Percentiles rank a stretch among this genome's conserved stretches.
Evolutionary conservation across 1,139 yeast species (phyloP).

Genomic region (Kluyveromyces sp.): DNA sequence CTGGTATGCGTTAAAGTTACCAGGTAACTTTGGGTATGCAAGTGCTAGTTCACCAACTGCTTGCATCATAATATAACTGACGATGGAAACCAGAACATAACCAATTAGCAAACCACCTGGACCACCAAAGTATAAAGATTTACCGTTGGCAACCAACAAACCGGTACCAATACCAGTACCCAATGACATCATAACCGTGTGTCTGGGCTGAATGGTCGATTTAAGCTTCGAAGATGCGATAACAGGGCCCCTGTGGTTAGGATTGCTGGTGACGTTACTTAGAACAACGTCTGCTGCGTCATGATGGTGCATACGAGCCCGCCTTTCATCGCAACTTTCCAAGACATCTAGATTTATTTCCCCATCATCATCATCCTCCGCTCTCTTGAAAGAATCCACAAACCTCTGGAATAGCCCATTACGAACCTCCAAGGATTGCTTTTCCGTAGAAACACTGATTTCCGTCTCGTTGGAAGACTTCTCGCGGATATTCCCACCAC

Average conservation of each 20-base stretch:
- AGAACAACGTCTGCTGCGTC: not conserved
- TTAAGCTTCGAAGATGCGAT: conserved; percentile 28
- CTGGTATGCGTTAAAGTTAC: conserved; percentile 66
- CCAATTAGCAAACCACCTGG: conserved; percentile 71
- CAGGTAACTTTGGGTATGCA: conserved; percentile 63
- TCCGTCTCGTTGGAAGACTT: not conserved
- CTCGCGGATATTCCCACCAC: not conserved
- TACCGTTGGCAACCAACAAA: conserved; percentile 65
- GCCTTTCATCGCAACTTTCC: not conserved
- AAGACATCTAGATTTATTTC: not conserved
- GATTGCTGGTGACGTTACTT: not conserved
- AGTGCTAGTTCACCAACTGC: conserved; percentile 80
- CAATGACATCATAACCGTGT: conserved; percentile 62
- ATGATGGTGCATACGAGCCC: not conserved
- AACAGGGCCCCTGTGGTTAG: not conserved
- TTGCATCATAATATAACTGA: conserved; percentile 67
- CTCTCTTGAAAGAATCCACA: conserved; percentile 13
- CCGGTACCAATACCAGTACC: conserved; percentile 86
- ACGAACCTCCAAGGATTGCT: not conserved
- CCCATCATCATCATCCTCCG: conserved; percentile 4
- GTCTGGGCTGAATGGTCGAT: conserved; percentile 42
- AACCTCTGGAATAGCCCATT: conserved; percentile 5
- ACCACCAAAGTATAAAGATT: conserved; percentile 59
- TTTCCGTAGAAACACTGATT: not conserved
- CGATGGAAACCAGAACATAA: conserved; percentile 55